Conservation (phyloP, 306 rosid species). For the Sophora flavescens region DNA sequence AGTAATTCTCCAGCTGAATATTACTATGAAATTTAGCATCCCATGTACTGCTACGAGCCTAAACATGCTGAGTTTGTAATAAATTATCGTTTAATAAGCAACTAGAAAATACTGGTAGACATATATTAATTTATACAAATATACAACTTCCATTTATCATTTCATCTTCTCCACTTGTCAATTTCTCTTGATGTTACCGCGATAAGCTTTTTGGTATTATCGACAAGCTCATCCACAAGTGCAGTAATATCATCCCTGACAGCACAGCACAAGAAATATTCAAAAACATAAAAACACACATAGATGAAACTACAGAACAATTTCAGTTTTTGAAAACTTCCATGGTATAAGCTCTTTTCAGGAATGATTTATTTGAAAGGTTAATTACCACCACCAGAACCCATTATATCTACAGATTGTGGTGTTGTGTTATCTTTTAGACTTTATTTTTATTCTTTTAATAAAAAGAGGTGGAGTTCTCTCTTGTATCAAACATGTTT, state of each 20-base stretch:
- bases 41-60: not conserved
- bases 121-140: conserved; percentile 28
- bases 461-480: not conserved
- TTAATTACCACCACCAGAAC: too few species aligned
- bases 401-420: too few species aligned
- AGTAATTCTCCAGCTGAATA: conserved; percentile 4
- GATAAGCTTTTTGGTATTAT: conserved; percentile 71
- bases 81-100: not conserved
- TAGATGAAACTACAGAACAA: conserved; percentile 24
- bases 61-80: conserved; percentile 32
- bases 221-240: conserved; percentile 76
- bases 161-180: conserved; percentile 79
- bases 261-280: conserved; percentile 32
- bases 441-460: not conserved
- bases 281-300: not conserved
- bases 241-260: conserved; percentile 75
- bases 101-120: conserved; percentile 13
- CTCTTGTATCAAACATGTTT: conserved; percentile 2
- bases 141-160: conserved; percentile 33
- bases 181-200: conserved; percentile 71
- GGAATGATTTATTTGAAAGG: not conserved
- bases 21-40: conserved; percentile 16
- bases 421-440: not conserved
- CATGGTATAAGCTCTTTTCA: conserved; percentile 14
- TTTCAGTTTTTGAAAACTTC: conserved; percentile 12